These are phyloP conservation scores for Lotmaria passim DNA, from an alignment of 208 protist species.

Conservation along the genomic window DNA sequence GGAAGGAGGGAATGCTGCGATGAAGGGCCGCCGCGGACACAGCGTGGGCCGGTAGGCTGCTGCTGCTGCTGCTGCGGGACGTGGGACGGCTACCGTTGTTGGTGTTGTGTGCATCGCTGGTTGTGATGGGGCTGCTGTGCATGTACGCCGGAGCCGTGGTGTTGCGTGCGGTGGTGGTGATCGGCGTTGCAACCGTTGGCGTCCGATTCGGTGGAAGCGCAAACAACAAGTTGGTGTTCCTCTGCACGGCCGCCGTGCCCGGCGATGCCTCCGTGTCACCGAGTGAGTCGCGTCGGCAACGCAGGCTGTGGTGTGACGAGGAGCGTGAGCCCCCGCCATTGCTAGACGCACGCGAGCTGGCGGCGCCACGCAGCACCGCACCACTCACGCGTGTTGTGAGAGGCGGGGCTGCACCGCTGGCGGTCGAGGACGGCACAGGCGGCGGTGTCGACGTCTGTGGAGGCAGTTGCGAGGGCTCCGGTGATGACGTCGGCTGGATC, in stretches of 20 bases:
- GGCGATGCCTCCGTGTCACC: neutral
- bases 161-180: neutral
- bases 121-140: neutral
- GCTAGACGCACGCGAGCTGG: constrained; percentile 27
- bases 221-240: constrained; percentile 5
- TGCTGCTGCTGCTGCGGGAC: constrained; percentile 25
- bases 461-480: neutral
- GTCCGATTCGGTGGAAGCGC: neutral
- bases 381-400: constrained; percentile 29
- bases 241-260: neutral
- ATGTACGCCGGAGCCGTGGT: neutral
- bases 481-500: neutral
- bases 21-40: constrained; percentile 1
- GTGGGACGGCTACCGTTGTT: constrained; percentile 1
- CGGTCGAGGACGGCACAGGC: neutral
- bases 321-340: constrained; percentile 19
- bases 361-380: neutral
- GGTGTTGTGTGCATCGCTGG: no score
- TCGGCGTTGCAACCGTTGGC: neutral
- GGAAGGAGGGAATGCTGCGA: constrained; percentile 21
- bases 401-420: neutral
- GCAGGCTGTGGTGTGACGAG: constrained; percentile 14
- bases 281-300: neutral
- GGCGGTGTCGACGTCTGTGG: neutral
- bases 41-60: neutral